Evolutionary conservation across 306 rosid species (phyloP), one percentile per base, ranked within the genome.

Genomic region (Rosa lucieae): DNA sequence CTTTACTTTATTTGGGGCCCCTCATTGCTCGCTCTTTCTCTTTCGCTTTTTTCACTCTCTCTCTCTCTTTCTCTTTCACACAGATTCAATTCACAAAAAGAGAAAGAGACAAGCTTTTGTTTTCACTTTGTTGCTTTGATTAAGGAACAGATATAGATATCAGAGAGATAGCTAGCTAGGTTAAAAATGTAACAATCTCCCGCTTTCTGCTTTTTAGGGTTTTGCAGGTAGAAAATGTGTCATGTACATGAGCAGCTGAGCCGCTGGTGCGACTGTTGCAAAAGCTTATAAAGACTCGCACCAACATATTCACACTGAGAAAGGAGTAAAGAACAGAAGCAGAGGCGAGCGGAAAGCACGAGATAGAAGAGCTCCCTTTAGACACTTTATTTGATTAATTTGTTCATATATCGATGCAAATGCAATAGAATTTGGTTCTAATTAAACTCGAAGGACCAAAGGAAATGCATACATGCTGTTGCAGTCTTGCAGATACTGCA

Each of bases 311-410:
- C 71, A 67, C 71, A 37, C 21, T 2, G 75, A 58, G 67, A 23
- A 83, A 65, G 1, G 3, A 62, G 68, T 13, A 73, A 72, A 53
- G 77, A 80, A 2, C 72, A 84, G 76, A 62, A 84, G 85, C 83
- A 80, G 77, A 82, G n/a, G 76, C 62, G 78, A 79, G 87, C 88
- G 85, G 90, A 88, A 90, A 89, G 89, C 89, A 73, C 82, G 70
- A 73, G 74, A 79, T 76, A 68, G 82, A 78, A 83, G 84, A 80
- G 84, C 77, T 62, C 74, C 79, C 83, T 86, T 82, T 59, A 59
- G 70, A 56, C 77, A 81, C 82, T 84, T 86, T 23, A 49, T 88
- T 76, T 85, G 69, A 53, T 40, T 79, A 4, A 67, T 85, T 81
- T 71, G 74, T 72, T 71, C 61, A 71, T 71, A 44, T 73, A 44